These are phyloP conservation scores for Fusarium acutatum DNA, from an alignment of 2,329 filamentous ascomycete species.

Conservation along the genomic window DNA sequence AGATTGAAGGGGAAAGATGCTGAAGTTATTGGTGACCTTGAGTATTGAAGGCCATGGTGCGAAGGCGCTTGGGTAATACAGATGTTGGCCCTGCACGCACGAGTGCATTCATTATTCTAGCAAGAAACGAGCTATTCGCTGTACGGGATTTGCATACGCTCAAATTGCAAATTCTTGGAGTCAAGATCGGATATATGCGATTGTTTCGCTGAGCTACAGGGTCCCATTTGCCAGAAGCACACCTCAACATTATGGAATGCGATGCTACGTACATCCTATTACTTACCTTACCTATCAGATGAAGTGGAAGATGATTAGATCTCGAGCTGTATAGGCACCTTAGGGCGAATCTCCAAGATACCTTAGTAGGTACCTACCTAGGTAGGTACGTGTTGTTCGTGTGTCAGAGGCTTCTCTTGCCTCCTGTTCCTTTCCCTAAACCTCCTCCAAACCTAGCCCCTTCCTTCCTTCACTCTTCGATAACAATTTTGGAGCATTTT, in stretches of 20 bases:
- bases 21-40: slow-evolving; percentile 9
- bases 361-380: neutral
- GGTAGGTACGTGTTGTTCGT: neutral
- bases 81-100: neutral
- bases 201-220: neutral
- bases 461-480: neutral
- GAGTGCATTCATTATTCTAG: neutral
- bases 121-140: neutral
- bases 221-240: neutral
- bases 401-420: neutral
- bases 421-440: neutral
- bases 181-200: neutral
- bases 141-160: neutral
- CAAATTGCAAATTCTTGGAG: neutral
- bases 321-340: neutral
- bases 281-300: neutral
- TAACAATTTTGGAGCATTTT: neutral
- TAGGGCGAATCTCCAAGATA: neutral
- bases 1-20: slow-evolving; percentile 44
- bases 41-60: neutral
- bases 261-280: neutral
- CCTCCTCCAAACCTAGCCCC: neutral
- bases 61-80: neutral
- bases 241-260: neutral
- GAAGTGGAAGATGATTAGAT: neutral